Base-by-base conservation (phyloP, 129 eudicot species). In the Scalesia atractyloides region DNA sequence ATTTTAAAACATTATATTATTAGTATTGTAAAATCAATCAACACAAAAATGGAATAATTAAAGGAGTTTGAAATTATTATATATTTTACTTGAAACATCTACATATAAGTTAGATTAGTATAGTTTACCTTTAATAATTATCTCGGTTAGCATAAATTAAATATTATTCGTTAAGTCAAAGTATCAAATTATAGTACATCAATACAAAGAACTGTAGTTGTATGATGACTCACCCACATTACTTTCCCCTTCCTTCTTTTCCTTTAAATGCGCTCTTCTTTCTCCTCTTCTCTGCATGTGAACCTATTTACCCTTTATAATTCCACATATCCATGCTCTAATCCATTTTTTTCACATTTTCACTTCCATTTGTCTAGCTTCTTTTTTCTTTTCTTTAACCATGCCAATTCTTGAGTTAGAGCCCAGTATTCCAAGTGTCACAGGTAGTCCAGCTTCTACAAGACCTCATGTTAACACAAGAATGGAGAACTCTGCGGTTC, bases 401-500 rank as follows among this genome's bases (percentile, higher is more conserved):
- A 78, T 78, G 82, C 78, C 82, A 71, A 36, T 78, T 71, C 60
- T 78, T 46, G 82, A 78, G 60, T 19, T 78, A 26, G 77, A 78
- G 66, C 17, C 82, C 34, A 78, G 11, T 47, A 18, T 36, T 16
- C 37, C 68, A 15, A 36, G 26, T 63, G 68, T 63, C 49, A 63
- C 26, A 3, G 18, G 7, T n/a, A 63, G 68, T 63, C 68, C 49
- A 34, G 49, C 49, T 34, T 36, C 61, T 48, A 16, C 44, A 24
- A 51, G 72, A 70, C 39, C 77, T 77, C 76, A 70, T 53, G 44
- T 71, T 64, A 78, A 64, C 68, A 41, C 61, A 43, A 41, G 50
- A 78, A 78, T 78, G 82, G 82, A 78, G 39, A 78, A 78, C 12
- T 78, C 82, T 16, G 30, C 82, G 0, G 82, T 78, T 54, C 77